These are phyloP conservation scores for Coniochaeta ligniaria DNA, from an alignment of 2,329 filamentous ascomycete species.

Conservation along the genomic window DNA sequence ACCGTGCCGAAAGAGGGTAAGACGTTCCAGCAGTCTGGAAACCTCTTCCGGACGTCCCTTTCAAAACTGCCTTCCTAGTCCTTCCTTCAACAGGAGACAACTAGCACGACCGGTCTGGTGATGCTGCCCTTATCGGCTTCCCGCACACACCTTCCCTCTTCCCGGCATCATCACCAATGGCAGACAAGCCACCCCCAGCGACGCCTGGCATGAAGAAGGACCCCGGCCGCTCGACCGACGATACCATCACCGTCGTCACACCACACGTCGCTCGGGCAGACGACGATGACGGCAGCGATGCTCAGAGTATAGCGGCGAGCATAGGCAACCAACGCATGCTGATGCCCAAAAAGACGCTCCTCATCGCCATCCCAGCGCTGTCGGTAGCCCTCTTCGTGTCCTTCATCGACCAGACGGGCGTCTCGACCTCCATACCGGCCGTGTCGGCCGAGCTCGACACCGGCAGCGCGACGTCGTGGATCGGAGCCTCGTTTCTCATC, in stretches of 20 bases:
- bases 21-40: not conserved
- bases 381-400: constrained; percentile 23
- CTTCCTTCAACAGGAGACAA: not conserved
- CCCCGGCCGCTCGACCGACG: not conserved
- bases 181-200: not conserved
- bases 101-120: not conserved
- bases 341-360: constrained; percentile 10
- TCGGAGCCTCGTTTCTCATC: constrained; percentile 28
- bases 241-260: not conserved
- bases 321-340: constrained; percentile 5
- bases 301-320: constrained; percentile 1
- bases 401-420: constrained; percentile 28
- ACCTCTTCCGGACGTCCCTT: not conserved
- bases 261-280: not conserved
- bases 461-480: constrained; percentile 23
- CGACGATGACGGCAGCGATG: not conserved
- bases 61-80: not conserved
- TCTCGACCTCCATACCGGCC: constrained; percentile 27
- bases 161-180: not conserved
- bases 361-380: constrained; percentile 20
- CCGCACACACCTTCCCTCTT: not conserved
- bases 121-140: not conserved
- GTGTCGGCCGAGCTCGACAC: constrained; percentile 24
- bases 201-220: not conserved
- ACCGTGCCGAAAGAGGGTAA: not conserved